Evolutionary conservation across 2,329 filamentous ascomycete species (phyloP).

Genomic region (Epichloe gansuensis): DNA sequence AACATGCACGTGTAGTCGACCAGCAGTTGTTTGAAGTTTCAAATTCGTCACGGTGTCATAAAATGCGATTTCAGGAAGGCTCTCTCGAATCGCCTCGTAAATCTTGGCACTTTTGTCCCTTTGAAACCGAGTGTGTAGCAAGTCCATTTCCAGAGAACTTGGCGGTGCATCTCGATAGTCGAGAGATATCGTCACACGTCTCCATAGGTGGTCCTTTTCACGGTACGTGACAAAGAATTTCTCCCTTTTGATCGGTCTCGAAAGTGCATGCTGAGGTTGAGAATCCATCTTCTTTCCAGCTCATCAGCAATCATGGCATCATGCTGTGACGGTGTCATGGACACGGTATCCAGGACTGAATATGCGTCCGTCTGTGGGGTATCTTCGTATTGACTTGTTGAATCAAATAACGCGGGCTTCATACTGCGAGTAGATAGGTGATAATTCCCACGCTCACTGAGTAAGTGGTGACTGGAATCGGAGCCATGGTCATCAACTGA

Average conservation of each 20-base stretch:
- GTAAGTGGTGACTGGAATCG: background rate
- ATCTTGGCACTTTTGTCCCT: constrained; percentile 87
- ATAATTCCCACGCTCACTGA: background rate
- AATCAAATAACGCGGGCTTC: background rate
- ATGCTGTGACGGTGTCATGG: constrained; percentile 41
- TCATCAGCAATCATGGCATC: constrained; percentile 63
- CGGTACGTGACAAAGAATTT: constrained; percentile 98
- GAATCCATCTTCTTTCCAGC: constrained; percentile 80
- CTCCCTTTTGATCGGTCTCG: constrained; percentile 80
- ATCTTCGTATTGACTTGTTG: constrained; percentile 6
- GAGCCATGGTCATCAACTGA: background rate
- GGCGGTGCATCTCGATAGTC: constrained; percentile 76
- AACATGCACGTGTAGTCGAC: constrained; percentile 86
- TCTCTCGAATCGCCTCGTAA: constrained; percentile 88
- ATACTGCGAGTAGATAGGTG: background rate
- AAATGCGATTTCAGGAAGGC: constrained; percentile 85
- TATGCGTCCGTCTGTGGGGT: constrained; percentile 17
- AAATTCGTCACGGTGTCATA: constrained; percentile 94
- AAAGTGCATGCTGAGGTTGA: constrained; percentile 98
- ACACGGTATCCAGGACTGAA: constrained; percentile 30
- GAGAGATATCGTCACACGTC: constrained; percentile 81
- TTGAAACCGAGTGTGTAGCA: constrained; percentile 68
- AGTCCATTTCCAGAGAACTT: constrained; percentile 75
- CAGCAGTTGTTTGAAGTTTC: constrained; percentile 79
- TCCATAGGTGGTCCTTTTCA: constrained; percentile 66